phyloP scores from a whole-genome alignment of 805 yeast genomes.

The Teunomyces cretensis region DNA sequence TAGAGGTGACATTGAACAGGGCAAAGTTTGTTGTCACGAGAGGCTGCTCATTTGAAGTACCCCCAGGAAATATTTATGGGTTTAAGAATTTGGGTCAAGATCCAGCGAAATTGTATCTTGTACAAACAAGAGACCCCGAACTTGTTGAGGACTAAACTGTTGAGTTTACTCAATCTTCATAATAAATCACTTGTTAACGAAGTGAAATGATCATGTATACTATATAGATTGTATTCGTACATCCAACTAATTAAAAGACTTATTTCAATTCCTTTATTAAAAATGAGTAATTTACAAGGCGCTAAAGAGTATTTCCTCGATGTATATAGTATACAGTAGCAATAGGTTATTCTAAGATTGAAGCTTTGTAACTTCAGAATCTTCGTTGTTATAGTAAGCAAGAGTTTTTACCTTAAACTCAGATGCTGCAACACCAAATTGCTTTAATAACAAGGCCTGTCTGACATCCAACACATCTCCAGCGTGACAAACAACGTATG shows the following conservation, averaged over 20 bases:
- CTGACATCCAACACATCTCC: constrained; percentile 84
- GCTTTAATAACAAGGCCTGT: constrained; percentile 88
- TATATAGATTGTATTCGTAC: not conserved
- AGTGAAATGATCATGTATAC: not conserved
- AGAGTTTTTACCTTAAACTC: constrained; percentile 79
- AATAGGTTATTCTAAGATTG: constrained; percentile 7
- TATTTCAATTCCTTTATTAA: not conserved
- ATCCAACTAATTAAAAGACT: not conserved
- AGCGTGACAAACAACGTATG: constrained; percentile 74
- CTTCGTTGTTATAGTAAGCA: constrained; percentile 76
- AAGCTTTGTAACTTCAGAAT: constrained; percentile 26
- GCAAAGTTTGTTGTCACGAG: constrained; percentile 57
- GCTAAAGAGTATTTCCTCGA: constrained; percentile 3
- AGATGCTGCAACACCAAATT: constrained; percentile 92
- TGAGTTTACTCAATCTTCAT: not conserved
- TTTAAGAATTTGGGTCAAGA: constrained; percentile 60
- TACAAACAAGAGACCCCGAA: constrained; percentile 52
- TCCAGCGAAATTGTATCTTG: constrained; percentile 68
- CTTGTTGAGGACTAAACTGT: constrained; percentile 5
- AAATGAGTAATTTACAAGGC: constrained; percentile 1
- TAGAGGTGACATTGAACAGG: constrained; percentile 65
- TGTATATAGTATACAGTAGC: constrained; percentile 3
- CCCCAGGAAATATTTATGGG: constrained; percentile 72
- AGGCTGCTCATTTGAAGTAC: constrained; percentile 82
- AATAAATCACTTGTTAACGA: not conserved